A percentile compares a stretch with the other conserved stretches of the same genome.
Evolutionary conservation across 2,329 filamentous ascomycete species (phyloP).

Genomic region (Pseudogymnoascus sp.): DNA sequence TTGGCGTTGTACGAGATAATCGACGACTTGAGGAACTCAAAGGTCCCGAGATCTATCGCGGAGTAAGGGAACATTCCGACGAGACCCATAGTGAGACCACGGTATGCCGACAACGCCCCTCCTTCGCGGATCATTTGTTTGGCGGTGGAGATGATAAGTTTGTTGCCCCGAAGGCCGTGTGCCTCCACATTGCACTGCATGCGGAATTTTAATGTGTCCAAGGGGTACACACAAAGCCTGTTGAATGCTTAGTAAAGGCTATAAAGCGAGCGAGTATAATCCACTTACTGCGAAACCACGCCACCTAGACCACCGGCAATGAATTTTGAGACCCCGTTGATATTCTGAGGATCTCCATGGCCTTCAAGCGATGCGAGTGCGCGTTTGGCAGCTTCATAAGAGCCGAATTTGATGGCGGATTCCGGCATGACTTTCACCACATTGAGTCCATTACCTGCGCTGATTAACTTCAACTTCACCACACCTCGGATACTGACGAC

Average conservation of each 20-base stretch:
- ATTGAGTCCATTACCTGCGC: constrained; percentile 83
- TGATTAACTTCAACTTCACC: constrained; percentile 16
- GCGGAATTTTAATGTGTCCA: constrained; percentile 51
- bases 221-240: constrained; percentile 74
- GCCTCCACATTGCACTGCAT: constrained; percentile 93
- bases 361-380: constrained; percentile 80
- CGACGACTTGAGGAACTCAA: constrained; percentile 79
- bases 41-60: constrained; percentile 91
- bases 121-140: constrained; percentile 77
- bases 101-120: constrained; percentile 72
- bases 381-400: constrained; percentile 91
- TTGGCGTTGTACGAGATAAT: constrained; percentile 65
- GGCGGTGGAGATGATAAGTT: constrained; percentile 73
- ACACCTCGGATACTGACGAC: constrained; percentile 24
- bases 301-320: constrained; percentile 83
- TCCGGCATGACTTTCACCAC: constrained; percentile 98
- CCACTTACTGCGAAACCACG: constrained; percentile 78
- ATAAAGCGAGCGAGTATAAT: background rate
- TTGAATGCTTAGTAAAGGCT: constrained; percentile 20
- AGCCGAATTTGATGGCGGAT: constrained; percentile 96
- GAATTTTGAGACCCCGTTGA: constrained; percentile 82
- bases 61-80: constrained; percentile 97
- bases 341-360: constrained; percentile 69
- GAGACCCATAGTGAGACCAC: constrained; percentile 86
- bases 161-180: constrained; percentile 75